Conservation (phyloP, 1,284 basidiomycete genomes). For the Irpex sp. region DNA sequence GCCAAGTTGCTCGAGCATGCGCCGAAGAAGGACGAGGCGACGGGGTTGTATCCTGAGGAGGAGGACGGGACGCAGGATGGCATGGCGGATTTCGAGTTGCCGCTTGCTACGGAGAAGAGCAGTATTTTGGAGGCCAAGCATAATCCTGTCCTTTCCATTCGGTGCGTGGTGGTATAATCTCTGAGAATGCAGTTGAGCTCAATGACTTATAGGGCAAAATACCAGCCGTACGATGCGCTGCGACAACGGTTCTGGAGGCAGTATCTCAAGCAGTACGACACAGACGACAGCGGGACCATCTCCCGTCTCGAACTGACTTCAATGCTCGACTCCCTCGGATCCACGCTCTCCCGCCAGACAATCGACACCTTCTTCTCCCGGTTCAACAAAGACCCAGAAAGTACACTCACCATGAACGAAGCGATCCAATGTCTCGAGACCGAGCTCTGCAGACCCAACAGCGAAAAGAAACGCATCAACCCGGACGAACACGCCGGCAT, state of each 20-base stretch:
- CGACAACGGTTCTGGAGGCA: slow-evolving; percentile 92
- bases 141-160: slow-evolving; percentile 56
- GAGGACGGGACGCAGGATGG: slow-evolving; percentile 46
- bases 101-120: slow-evolving; percentile 51
- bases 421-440: slow-evolving; percentile 77
- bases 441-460: slow-evolving; percentile 69
- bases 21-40: slow-evolving; percentile 68
- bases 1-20: slow-evolving; percentile 69
- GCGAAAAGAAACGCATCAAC: slow-evolving; percentile 64
- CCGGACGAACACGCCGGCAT: slow-evolving; percentile 28
- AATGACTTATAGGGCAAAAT: slow-evolving; percentile 69
- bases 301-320: slow-evolving; percentile 87
- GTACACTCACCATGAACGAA: slow-evolving; percentile 79
- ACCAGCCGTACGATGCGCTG: slow-evolving; percentile 90
- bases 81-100: slow-evolving; percentile 68
- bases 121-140: slow-evolving; percentile 63
- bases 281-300: slow-evolving; percentile 77
- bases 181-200: neutral
- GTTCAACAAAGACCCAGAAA: slow-evolving; percentile 64
- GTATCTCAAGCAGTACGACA: slow-evolving; percentile 89
- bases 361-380: slow-evolving; percentile 79
- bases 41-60: slow-evolving; percentile 67
- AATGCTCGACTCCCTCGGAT: slow-evolving; percentile 97
- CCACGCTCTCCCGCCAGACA: slow-evolving; percentile 82
- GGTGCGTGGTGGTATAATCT: slow-evolving; percentile 38